phyloP scores from a whole-genome alignment of 2,329 filamentous ascomycete species.

The Aspergillus ibericus region DNA sequence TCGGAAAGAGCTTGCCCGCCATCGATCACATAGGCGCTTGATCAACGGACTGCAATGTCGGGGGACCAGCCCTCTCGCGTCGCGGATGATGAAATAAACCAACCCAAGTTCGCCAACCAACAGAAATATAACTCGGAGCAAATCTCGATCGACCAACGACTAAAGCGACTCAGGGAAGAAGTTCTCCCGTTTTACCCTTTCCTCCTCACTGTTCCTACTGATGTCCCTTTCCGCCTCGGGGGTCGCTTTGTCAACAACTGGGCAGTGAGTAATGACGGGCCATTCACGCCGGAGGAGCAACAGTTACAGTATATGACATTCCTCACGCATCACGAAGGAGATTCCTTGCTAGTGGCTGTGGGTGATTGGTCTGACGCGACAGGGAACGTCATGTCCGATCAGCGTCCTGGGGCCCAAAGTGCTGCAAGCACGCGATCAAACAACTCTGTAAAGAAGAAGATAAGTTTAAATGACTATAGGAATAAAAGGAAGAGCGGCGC shows the following conservation, averaged over 20 bases:
- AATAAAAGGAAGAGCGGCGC: constrained; percentile 50
- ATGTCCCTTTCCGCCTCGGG: constrained; percentile 47
- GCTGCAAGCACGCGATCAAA: constrained; percentile 43
- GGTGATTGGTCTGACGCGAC: constrained; percentile 56
- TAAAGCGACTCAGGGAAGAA: constrained; percentile 42
- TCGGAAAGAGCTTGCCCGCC: background rate
- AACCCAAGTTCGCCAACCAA: constrained; percentile 23
- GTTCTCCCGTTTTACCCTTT: constrained; percentile 48
- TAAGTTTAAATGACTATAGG: constrained; percentile 62
- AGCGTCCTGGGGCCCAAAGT: constrained; percentile 37
- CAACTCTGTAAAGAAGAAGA: constrained; percentile 58
- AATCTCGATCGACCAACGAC: constrained; percentile 35
- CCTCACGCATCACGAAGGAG: constrained; percentile 57
- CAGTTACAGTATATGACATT: constrained; percentile 64
- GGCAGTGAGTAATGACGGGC: constrained; percentile 50
- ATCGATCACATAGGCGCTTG: constrained; percentile 1
- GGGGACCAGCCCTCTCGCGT: constrained; percentile 34
- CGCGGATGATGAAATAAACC: constrained; percentile 27
- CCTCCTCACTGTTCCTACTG: constrained; percentile 48
- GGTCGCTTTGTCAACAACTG: constrained; percentile 47
- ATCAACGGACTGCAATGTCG: constrained; percentile 41
- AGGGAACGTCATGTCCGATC: constrained; percentile 47
- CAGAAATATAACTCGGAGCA: constrained; percentile 25
- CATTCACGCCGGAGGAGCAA: constrained; percentile 58
- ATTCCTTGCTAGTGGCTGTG: constrained; percentile 53